These are phyloP conservation scores for Corymbia maculata DNA, from an alignment of 345 rosid species.

Conservation along the genomic window DNA sequence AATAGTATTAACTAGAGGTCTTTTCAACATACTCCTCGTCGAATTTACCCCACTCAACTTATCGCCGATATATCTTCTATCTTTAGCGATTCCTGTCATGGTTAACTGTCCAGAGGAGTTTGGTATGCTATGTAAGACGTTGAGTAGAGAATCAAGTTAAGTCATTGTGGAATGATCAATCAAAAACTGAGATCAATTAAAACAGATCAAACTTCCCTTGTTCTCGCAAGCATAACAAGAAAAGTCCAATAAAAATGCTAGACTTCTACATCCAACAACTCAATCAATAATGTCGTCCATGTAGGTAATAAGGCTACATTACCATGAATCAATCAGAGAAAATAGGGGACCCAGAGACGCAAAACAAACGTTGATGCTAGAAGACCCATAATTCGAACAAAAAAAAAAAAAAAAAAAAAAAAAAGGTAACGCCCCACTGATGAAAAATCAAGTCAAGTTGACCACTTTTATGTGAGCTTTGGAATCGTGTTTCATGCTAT, in stretches of 20 bases:
- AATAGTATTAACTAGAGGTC: not conserved
- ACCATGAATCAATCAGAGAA: too few species aligned
- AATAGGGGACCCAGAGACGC: not conserved
- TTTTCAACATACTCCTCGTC: not conserved
- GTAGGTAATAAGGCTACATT: not conserved
- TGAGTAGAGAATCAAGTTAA: not conserved
- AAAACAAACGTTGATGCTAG: not conserved
- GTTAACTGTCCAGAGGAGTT: not conserved
- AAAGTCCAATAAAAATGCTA: not conserved
- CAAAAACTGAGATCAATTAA: not conserved
- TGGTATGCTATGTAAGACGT: not conserved
- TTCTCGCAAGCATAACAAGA: not conserved
- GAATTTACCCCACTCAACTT: not conserved
- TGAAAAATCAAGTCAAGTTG: not conserved
- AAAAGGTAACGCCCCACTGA: not conserved
- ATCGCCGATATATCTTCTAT: not conserved
- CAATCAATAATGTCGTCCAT: not conserved
- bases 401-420: not conserved
- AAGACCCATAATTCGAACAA: not conserved
- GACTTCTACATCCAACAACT: not conserved
- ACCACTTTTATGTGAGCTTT: not conserved
- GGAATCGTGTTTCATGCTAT: too few species aligned
- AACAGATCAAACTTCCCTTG: not conserved
- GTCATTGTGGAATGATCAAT: not conserved
- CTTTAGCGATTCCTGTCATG: not conserved